Conservation (phyloP, 441 rosid genomes). For the Brassica balearica region DNA sequence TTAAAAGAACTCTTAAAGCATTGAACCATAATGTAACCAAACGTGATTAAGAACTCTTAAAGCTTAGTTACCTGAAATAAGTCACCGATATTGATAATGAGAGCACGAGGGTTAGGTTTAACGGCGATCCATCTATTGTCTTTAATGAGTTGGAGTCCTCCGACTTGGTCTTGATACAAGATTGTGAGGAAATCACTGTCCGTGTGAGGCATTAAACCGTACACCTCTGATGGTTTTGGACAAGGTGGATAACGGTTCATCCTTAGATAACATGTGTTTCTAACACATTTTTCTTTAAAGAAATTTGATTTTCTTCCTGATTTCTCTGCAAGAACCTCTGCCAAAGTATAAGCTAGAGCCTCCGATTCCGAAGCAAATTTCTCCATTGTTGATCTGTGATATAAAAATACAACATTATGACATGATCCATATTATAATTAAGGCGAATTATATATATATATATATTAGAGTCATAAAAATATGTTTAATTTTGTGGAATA, state of each 20-base stretch:
- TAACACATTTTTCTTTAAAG: constrained; percentile 67
- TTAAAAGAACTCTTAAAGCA: neutral
- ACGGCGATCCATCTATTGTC: constrained; percentile 89
- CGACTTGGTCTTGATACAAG: constrained; percentile 81
- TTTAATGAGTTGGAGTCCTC: constrained; percentile 85
- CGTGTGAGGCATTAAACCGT: constrained; percentile 91
- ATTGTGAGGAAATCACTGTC: constrained; percentile 96
- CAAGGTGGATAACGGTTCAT: constrained; percentile 92
- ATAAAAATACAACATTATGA: neutral
- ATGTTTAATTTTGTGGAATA: neutral
- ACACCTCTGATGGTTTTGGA: constrained; percentile 55
- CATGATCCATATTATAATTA: neutral
- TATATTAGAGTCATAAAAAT: neutral
- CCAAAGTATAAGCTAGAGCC: constrained; percentile 64
- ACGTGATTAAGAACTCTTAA: neutral
- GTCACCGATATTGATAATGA: constrained; percentile 90
- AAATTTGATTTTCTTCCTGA: constrained; percentile 58
- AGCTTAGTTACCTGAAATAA: constrained; percentile 69
- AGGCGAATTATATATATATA: neutral
- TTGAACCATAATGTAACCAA: neutral
- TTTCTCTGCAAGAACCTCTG: constrained; percentile 74
- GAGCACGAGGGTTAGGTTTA: constrained; percentile 81
- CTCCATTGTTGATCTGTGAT: constrained; percentile 66
- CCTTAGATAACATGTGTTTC: constrained; percentile 79
- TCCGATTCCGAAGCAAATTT: constrained; percentile 66